Conservation (phyloP, 208 protist species). For the Jaenimonas drosophilae region DNA sequence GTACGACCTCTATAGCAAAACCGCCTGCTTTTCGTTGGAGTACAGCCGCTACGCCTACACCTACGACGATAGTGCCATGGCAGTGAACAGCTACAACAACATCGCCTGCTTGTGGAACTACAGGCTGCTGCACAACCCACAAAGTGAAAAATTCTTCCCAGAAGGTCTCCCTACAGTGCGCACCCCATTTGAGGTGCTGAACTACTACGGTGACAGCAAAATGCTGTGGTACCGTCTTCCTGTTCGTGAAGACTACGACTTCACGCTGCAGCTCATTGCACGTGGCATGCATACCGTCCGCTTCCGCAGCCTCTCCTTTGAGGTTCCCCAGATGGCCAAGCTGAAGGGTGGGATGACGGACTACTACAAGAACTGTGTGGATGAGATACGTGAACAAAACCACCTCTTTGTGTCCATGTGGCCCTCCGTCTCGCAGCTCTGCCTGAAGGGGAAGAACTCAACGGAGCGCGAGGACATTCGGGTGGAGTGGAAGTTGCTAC, state of each 20-base stretch:
- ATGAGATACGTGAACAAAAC: slow-evolving; percentile 64
- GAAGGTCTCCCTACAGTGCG: slow-evolving; percentile 19
- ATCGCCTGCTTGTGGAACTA: slow-evolving; percentile 81
- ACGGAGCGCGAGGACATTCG: slow-evolving; percentile 65
- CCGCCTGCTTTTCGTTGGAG: slow-evolving; percentile 70
- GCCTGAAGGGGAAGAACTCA: slow-evolving; percentile 60
- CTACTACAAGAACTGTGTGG: slow-evolving; percentile 69
- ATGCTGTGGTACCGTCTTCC: slow-evolving; percentile 80
- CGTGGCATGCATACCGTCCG: slow-evolving; percentile 65
- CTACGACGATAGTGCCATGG: slow-evolving; percentile 25
- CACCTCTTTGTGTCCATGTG: slow-evolving; percentile 56
- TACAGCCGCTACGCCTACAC: slow-evolving; percentile 63
- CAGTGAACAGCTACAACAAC: slow-evolving; percentile 84
- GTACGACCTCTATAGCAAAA: slow-evolving; percentile 24
- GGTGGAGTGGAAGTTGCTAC: slow-evolving; percentile 62
- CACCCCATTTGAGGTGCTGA: slow-evolving; percentile 21
- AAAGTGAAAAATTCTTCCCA: slow-evolving; percentile 27
- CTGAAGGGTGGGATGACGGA: slow-evolving; percentile 77
- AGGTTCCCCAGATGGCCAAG: slow-evolving; percentile 78
- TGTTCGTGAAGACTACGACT: slow-evolving; percentile 87
- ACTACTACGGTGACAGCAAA: slow-evolving; percentile 23
- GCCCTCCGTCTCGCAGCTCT: slow-evolving; percentile 57
- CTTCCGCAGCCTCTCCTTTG: slow-evolving; percentile 73
- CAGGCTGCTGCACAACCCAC: slow-evolving; percentile 43
- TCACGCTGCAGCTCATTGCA: slow-evolving; percentile 77